Conservation (phyloP, 345 rosid genomes). For the Eucalyptus pauciflora region DNA sequence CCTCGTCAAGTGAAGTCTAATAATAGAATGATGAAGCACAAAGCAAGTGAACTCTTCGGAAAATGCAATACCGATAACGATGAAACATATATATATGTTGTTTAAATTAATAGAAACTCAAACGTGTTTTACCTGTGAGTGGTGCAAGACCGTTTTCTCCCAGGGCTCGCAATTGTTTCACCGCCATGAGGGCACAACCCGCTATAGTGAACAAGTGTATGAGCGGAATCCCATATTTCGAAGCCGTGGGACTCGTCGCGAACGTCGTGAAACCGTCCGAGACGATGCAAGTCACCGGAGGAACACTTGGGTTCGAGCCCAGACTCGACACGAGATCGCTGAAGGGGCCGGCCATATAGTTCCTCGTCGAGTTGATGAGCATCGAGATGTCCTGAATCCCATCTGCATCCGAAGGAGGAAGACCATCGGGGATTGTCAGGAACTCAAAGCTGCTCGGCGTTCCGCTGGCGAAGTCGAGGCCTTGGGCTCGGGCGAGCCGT, state of each 20-base stretch:
- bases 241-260: background rate
- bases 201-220: background rate
- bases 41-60: background rate
- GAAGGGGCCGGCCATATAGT: background rate
- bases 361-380: background rate
- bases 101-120: background rate
- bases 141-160: background rate
- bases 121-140: background rate
- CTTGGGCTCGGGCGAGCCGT: background rate
- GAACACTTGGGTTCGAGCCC: background rate
- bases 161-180: background rate
- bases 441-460: background rate
- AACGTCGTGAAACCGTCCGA: background rate
- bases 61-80: background rate
- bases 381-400: background rate
- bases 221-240: background rate
- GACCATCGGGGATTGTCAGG: background rate
- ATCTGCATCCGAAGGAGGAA: background rate
- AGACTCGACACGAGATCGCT: background rate
- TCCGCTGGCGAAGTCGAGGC: background rate
- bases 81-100: background rate
- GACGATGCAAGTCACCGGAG: background rate
- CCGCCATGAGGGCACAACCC: background rate
- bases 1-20: background rate
- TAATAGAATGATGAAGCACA: background rate